Percentiles rank a stretch among this genome's conserved stretches.
Conservation (phyloP, 2,329 filamentous ascomycete species). For the Sordariomycetes sp. region DNA sequence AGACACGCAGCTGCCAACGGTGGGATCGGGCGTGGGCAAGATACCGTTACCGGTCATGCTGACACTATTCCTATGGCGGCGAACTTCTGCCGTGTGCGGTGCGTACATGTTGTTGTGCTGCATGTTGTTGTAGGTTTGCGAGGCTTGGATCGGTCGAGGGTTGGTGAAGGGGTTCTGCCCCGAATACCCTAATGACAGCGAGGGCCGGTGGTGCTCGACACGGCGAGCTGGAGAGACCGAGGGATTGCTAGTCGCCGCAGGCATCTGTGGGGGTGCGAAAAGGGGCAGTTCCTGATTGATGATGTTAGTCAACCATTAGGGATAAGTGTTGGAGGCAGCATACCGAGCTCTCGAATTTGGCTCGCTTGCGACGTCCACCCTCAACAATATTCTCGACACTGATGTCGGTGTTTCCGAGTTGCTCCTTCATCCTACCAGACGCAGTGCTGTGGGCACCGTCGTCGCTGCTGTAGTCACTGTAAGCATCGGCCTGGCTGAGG, state of each 20-base stretch:
- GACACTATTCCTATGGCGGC: slow-evolving; percentile 57
- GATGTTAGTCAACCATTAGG: slow-evolving; percentile 20
- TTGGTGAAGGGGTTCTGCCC: slow-evolving; percentile 75
- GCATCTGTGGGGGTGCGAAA: slow-evolving; percentile 90
- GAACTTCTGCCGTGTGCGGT: slow-evolving; percentile 51
- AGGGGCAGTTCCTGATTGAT: slow-evolving; percentile 75
- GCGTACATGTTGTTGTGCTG: slow-evolving; percentile 47
- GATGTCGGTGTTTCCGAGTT: slow-evolving; percentile 90
- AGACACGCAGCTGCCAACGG: slow-evolving; percentile 91
- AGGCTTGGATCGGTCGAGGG: slow-evolving; percentile 70
- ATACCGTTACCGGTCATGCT: slow-evolving; percentile 42
- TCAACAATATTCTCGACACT: slow-evolving; percentile 98
- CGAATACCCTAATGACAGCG: slow-evolving; percentile 67
- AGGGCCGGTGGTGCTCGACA: slow-evolving; percentile 59
- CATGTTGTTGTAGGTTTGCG: slow-evolving; percentile 60
- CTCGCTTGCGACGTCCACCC: slow-evolving; percentile 87
- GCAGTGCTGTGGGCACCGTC: slow-evolving; percentile 72
- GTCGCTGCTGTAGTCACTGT: slow-evolving; percentile 77
- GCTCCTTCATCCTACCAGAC: slow-evolving; percentile 67
- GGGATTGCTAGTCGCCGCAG: slow-evolving; percentile 90
- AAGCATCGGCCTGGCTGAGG: slow-evolving; percentile 46
- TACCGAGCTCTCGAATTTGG: slow-evolving; percentile 96
- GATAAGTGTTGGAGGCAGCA: slow-evolving; percentile 28
- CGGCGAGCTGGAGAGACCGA: slow-evolving; percentile 88
- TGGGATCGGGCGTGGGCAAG: slow-evolving; percentile 92